A percentile compares a stretch with the other conserved stretches of the same genome.
Conservation (phyloP, 1,284 basidiomycete genomes). For the Athelia sp. region DNA sequence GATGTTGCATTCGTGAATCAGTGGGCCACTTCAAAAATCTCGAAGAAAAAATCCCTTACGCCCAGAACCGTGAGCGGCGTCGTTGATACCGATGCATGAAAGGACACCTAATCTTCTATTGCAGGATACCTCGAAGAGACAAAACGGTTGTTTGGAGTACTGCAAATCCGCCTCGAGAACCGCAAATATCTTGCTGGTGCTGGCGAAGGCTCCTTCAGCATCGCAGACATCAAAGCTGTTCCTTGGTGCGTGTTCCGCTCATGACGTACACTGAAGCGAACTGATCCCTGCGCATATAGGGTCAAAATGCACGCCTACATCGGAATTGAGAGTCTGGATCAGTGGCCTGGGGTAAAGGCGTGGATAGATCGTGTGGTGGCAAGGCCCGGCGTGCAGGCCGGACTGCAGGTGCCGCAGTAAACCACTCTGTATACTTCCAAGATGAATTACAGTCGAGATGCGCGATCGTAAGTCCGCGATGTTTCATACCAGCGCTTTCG, state of each 20-base stretch:
- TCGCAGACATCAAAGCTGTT: conserved; percentile 36
- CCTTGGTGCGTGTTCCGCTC: conserved; percentile 16
- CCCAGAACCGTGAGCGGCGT: conserved; percentile 23
- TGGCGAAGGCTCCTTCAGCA: conserved; percentile 39
- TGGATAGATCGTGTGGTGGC: background rate
- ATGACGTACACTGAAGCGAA: no score
- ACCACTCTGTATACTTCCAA: no score
- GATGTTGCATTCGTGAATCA: conserved; percentile 6
- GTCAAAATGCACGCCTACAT: conserved; percentile 28
- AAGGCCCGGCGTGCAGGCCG: conserved; percentile 1
- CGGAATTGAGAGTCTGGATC: conserved; percentile 32
- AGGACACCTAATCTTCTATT: background rate
- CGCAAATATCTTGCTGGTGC: conserved; percentile 46
- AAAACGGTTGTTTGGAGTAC: conserved; percentile 44
- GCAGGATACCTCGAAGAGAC: conserved; percentile 47
- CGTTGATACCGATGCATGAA: background rate
- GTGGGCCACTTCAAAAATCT: conserved; percentile 30
- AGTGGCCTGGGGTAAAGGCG: conserved; percentile 35
- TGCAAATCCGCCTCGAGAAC: conserved; percentile 41
- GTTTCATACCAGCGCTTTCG: no score
- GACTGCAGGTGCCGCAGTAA: background rate
- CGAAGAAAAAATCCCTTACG: conserved; percentile 36
- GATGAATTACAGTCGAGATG: no score
- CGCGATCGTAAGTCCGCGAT: no score
- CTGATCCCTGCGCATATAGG: conserved; percentile 21